These are phyloP conservation scores for Clonostachys solani DNA, from an alignment of 2,329 filamentous ascomycete genomes.

Conservation along the genomic window DNA sequence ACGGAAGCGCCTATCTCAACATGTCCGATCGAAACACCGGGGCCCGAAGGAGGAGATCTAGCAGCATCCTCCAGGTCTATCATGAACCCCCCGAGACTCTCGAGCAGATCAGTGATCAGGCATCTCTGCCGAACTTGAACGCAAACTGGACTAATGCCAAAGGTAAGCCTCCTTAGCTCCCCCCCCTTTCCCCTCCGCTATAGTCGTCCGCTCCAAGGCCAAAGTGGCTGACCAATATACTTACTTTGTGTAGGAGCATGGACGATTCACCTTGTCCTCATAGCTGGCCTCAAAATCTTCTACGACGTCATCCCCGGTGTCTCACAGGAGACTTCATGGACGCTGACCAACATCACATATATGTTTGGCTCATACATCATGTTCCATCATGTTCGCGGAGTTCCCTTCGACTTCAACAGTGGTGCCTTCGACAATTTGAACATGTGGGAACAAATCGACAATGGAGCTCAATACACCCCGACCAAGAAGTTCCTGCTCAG, in stretches of 20 bases:
- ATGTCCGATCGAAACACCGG: slow-evolving; percentile 53
- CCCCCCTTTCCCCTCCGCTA: not conserved
- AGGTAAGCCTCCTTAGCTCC: slow-evolving; percentile 51
- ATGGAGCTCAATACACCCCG: slow-evolving; percentile 96
- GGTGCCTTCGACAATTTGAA: slow-evolving; percentile 99
- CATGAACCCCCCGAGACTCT: slow-evolving; percentile 94
- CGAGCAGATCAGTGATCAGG: slow-evolving; percentile 96
- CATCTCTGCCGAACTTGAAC: slow-evolving; percentile 90
- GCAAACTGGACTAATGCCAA: slow-evolving; percentile 99
- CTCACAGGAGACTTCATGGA: slow-evolving; percentile 98
- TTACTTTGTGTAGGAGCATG: slow-evolving; percentile 68
- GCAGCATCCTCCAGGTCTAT: slow-evolving; percentile 88
- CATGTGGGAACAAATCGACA: slow-evolving; percentile 99
- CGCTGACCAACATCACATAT: slow-evolving; percentile 96
- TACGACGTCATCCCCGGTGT: slow-evolving; percentile 96
- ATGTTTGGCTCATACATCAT: slow-evolving; percentile 99
- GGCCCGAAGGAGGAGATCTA: slow-evolving; percentile 86
- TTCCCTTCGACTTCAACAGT: slow-evolving; percentile 98
- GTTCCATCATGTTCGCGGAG: slow-evolving; percentile 98
- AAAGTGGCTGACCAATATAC: not conserved
- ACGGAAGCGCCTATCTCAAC: slow-evolving; percentile 37
- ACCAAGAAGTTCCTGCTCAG: slow-evolving; percentile 97
- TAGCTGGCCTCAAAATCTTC: slow-evolving; percentile 87
- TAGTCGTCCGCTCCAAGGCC: not conserved
- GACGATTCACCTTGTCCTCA: slow-evolving; percentile 95